phyloP scores from a whole-genome alignment of 2,329 filamentous ascomycete species.

The Colletotrichum tropicicola region DNA sequence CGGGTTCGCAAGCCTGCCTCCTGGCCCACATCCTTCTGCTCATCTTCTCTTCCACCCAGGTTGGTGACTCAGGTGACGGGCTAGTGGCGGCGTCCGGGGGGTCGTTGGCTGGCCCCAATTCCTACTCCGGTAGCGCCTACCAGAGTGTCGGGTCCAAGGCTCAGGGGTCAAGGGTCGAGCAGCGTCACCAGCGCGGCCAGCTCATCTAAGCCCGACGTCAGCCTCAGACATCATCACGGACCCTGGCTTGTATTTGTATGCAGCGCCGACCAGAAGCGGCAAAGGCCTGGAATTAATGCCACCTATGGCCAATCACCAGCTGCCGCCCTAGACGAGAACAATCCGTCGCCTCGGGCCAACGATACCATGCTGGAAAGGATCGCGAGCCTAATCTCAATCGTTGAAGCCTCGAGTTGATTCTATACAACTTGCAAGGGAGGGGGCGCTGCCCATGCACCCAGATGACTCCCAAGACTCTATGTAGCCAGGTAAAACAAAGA shows the following conservation, averaged over 20 bases:
- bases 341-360: constrained; percentile 9
- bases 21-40: constrained; percentile 10
- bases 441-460: too few relatives aligned
- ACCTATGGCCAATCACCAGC: constrained; percentile 17
- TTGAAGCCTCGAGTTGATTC: not conserved
- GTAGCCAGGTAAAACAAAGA: too few relatives aligned
- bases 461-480: too few relatives aligned
- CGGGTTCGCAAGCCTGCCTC: not conserved
- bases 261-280: constrained; percentile 20
- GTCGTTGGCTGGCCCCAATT: constrained; percentile 10
- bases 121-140: constrained; percentile 18
- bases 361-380: constrained; percentile 11
- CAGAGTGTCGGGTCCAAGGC: constrained; percentile 27
- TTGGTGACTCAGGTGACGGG: constrained; percentile 21
- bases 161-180: constrained; percentile 28
- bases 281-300: constrained; percentile 11
- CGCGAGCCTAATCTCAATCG: not conserved
- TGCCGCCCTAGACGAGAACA: not conserved
- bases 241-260: constrained; percentile 19
- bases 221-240: constrained; percentile 23
- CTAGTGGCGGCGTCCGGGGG: constrained; percentile 21
- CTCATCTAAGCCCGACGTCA: constrained; percentile 28
- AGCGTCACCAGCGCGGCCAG: constrained; percentile 17
- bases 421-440: not conserved
- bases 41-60: constrained; percentile 12